Evolutionary conservation across 768 basidiomycete genomes (phyloP).

Genomic region (Trametopsis cervina): DNA sequence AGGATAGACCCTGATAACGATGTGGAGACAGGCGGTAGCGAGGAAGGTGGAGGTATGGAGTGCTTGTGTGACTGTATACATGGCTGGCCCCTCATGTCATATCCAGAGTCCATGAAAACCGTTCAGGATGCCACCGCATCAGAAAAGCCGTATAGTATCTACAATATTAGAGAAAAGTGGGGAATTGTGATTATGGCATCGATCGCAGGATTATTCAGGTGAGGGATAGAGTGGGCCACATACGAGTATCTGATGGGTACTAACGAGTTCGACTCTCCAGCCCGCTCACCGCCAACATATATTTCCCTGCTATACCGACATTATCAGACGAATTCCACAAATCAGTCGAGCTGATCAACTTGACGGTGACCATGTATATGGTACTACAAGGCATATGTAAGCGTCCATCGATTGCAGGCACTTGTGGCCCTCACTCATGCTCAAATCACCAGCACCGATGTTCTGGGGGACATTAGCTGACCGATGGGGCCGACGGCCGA

Average conservation of each 20-base stretch:
- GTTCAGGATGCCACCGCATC: too few relatives aligned
- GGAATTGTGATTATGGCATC: conserved; percentile 53
- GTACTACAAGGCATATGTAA: conserved; percentile 57
- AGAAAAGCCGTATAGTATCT: conserved; percentile 37
- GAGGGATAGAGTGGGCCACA: background rate
- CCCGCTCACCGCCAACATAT: conserved; percentile 70
- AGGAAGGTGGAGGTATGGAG: too few relatives aligned
- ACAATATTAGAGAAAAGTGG: conserved; percentile 57
- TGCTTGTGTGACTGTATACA: too few relatives aligned
- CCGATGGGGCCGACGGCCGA: conserved; percentile 53
- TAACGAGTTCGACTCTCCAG: conserved; percentile 28
- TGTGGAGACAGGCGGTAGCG: too few relatives aligned
- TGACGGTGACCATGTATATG: conserved; percentile 78
- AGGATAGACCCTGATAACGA: too few relatives aligned
- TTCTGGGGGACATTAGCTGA: conserved; percentile 70
- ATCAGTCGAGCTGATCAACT: conserved; percentile 65
- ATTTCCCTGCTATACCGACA: conserved; percentile 72
- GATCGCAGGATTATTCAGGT: conserved; percentile 62
- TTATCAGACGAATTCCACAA: conserved; percentile 56
- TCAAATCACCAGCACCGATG: conserved; percentile 32
- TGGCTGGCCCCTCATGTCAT: too few relatives aligned
- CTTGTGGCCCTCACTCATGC: background rate
- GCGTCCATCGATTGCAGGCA: conserved; percentile 14
- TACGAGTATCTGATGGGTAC: conserved; percentile 5
- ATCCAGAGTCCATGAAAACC: too few relatives aligned